A percentile compares a stretch with the other conserved stretches of the same genome.
Evolutionary conservation across 192 early-diverging fungal species (phyloP).

Genomic region (Dimargaris cristalligena): DNA sequence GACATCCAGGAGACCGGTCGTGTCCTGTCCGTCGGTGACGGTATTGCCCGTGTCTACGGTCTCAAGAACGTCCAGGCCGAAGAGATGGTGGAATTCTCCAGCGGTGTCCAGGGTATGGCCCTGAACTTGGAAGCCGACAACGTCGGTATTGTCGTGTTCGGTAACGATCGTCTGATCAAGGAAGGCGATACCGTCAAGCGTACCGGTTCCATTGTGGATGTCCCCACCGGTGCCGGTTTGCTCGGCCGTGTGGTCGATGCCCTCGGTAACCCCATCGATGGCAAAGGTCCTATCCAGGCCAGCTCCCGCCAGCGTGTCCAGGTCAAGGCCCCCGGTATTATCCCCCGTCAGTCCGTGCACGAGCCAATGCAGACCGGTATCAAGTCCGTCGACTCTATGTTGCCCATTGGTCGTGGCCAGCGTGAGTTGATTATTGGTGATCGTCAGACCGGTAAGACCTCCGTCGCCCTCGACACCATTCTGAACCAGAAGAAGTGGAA

Average conservation of each 20-base stretch:
- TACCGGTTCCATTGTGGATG: conserved; percentile 97
- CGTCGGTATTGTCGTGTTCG: conserved; percentile 99
- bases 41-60: conserved; percentile 99
- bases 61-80: conserved; percentile 97
- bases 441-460: conserved; percentile 99
- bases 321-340: conserved; percentile 99
- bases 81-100: conserved; percentile 99
- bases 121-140: conserved; percentile 99
- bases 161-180: conserved; percentile 99
- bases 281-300: conserved; percentile 90
- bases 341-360: conserved; percentile 96
- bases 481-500: conserved; percentile 99
- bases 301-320: conserved; percentile 80
- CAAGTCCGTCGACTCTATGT: conserved; percentile 99
- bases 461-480: conserved; percentile 96
- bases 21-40: conserved; percentile 99
- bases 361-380: conserved; percentile 99
- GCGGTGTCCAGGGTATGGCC: conserved; percentile 97
- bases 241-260: conserved; percentile 98
- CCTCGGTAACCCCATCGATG: conserved; percentile 98
- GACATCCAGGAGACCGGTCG: conserved; percentile 97
- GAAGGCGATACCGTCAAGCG: conserved; percentile 99
- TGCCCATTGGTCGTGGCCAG: conserved; percentile 99
- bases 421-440: conserved; percentile 99
- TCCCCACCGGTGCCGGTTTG: conserved; percentile 85